These are phyloP conservation scores for Colletotrichum spinosum DNA, from an alignment of 2,329 filamentous ascomycete genomes.

Conservation along the genomic window DNA sequence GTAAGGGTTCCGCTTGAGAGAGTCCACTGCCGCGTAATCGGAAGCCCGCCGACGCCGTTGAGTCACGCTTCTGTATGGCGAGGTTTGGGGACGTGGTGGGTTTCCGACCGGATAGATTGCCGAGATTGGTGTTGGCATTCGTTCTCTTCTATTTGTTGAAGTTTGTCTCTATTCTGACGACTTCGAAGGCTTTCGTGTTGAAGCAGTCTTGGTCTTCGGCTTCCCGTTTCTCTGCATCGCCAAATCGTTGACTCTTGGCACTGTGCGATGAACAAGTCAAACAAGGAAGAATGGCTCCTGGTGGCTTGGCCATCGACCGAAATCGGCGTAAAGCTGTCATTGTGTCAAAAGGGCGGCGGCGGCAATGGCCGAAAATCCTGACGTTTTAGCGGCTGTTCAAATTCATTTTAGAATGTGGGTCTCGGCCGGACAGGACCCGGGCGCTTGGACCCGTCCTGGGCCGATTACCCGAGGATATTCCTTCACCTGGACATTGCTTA, in stretches of 20 bases:
- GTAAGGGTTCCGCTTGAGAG: slow-evolving; percentile 23
- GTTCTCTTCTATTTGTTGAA: neutral
- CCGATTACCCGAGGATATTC: slow-evolving; percentile 30
- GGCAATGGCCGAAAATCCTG: slow-evolving; percentile 26
- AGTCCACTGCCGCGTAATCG: slow-evolving; percentile 33
- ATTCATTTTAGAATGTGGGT: slow-evolving; percentile 29
- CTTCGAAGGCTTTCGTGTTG: neutral
- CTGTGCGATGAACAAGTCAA: neutral
- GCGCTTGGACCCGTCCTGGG: slow-evolving; percentile 16
- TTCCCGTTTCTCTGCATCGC: neutral
- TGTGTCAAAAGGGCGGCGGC: neutral
- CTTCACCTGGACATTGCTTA: slow-evolving; percentile 2
- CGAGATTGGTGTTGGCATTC: slow-evolving; percentile 30
- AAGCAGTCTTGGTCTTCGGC: neutral
- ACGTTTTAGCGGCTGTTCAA: slow-evolving; percentile 26
- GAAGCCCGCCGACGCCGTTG: slow-evolving; percentile 23
- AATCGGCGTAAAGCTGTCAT: slow-evolving; percentile 21
- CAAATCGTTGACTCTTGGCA: neutral
- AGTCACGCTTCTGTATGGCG: slow-evolving; percentile 29
- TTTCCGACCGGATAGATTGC: slow-evolving; percentile 34
- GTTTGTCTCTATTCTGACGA: neutral
- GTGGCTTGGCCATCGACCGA: slow-evolving; percentile 23
- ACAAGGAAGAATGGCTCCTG: neutral
- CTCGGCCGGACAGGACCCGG: slow-evolving; percentile 21
- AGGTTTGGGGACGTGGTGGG: slow-evolving; percentile 31